Base-by-base conservation (phyloP, 176 grass and related monocot species). In the Olyra latifolia region DNA sequence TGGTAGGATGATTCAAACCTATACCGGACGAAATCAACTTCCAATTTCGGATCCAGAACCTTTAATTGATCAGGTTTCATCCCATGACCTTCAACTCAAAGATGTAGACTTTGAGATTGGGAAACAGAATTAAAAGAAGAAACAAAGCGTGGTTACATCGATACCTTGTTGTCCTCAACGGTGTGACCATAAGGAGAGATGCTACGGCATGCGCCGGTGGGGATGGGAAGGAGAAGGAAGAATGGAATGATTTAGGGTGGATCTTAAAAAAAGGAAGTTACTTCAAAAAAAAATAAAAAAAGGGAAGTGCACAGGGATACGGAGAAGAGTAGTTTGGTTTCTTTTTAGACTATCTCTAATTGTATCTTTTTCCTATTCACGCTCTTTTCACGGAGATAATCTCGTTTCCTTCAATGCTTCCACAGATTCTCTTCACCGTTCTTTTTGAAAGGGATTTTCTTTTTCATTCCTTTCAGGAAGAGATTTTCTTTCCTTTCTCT, bases 181-280 rank as follows among this genome's bases (percentile, higher is more conserved):
- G 20, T 0, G 20, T 22, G 53, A 0, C 2, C 0, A 22, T 4
- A 8, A 2, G 20, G 20, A 22, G 0, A 55, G 8, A 2, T 22
- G 22, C 20, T 55, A 0, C 0, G 10, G 8, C 0, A 1, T 0
- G 3, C 8, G 0, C 22, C 0, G 0, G 3, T 8, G 7, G 19
- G 7, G 19, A 53, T 2, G 7, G n/a, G n/a, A n/a, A 53, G 17
- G 17, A 0, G 20, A 2, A 54, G 19, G 7, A 55, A n/a, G 53
- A 8, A 52, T 20, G 0, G 2, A 0, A 6, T 6, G 1, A 19
- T 20, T 49, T 44, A n/a, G n/a, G n/a, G n/a, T n/a, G n/a, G n/a
- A n/a, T n/a, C n/a, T n/a, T n/a, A n/a, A n/a, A n/a, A n/a, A n/a
- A n/a, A n/a, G n/a, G n/a, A n/a, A n/a, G n/a, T n/a, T n/a, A n/a